Evolutionary conservation across 805 yeast species (phyloP), one percentile per base, ranked within the genome.

Genomic region (Cyberlindnera sargentensis): DNA sequence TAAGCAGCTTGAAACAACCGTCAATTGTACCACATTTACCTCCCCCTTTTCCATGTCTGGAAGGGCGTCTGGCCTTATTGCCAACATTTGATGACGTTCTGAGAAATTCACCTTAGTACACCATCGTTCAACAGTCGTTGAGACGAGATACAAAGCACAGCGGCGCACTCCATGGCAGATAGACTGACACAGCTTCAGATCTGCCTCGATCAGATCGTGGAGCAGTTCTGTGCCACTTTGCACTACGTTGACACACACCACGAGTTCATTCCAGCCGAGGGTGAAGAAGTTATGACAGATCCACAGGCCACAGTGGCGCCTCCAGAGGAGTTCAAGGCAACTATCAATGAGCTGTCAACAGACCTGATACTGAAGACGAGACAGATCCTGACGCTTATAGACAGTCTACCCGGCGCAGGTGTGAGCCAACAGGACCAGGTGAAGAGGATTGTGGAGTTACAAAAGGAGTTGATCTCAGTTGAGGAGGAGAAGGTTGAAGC

Each of bases 361-460:
- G 99, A 91, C 58, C 75, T 91, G 7, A 85, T 90, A 26, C 64
- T 88, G 45, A 90, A 90, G 57, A 78, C 95, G 5, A 75, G 95
- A 53, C 98, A 93, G 61, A 84, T 91, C 11, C 75, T 86, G 34
- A 80, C 85, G 55, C 75, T 91, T 27, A 89, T 91, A 34, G 95
- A 86, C 57, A 79, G 95, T 3, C 67, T 91, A 36, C 99, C 99
- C 0, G 98, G 97, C 9, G 86, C 88, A 3, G 96, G 95, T 7
- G 90, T 84, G 1, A 78, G 90, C 2, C 84, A 85, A 25, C 76
- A 72, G 37, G 82, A 78, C 43, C 98, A 90, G 62, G 60, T 89
- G 59, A 64, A 66, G 27, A 72, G 73, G 46, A 84, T 91, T 15
- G 75, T 73, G 40, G 69, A 67, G 10, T 66, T 93, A 38, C 83